Base-by-base conservation (phyloP, 1,284 basidiomycete genomes). In the Gymnopus androsaceus region DNA sequence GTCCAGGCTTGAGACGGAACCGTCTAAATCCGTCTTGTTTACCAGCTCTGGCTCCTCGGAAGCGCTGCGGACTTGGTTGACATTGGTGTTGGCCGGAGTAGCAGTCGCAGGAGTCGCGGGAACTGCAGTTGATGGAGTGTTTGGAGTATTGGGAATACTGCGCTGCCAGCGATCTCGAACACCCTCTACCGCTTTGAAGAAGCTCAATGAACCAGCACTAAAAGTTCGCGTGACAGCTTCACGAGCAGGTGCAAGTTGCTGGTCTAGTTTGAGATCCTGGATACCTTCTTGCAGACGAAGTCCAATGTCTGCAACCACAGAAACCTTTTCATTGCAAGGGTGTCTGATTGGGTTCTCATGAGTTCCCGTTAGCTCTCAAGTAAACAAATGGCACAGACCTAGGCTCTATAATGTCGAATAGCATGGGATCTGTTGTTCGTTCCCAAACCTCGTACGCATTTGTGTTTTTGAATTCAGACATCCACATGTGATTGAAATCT, bases 391-490 rank as follows among this genome's bases (percentile, higher is more conserved):
- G 40, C 17, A 70, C 81, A 47, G 65, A 92, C 89, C 88, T 78
- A 41, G 94, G 91, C 70, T 98, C 95, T 54, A 94, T 81, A 51
- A 97, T 90, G 69, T 98, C 95, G 67, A 98, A 98, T 17, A 97
- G 72, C 60, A 92, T 77, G 2, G 91, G 88, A 70, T 97, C 94
- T 0, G 95, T 97, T 30, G 86, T 83, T 41, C 84, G 77, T 54
- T 95, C 83, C 95, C 95, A 98, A 1, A 92, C 82, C 57, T 90
- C 86, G 67, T 86, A 94, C 0, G 93, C 93, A 59, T 88, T 83
- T 11, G 94, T 94, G 61, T 78, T 79, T 69, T 84, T 88, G 76
- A 96, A 96, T 61, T 91, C 88, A 1, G 84, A 75, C 23, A 96
- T 83, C 89, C 92, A 98, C 3, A 84, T 66, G 23, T 89, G 84